phyloP scores from a whole-genome alignment of 2,329 filamentous ascomycete genomes.

The Neonectria punicea region DNA sequence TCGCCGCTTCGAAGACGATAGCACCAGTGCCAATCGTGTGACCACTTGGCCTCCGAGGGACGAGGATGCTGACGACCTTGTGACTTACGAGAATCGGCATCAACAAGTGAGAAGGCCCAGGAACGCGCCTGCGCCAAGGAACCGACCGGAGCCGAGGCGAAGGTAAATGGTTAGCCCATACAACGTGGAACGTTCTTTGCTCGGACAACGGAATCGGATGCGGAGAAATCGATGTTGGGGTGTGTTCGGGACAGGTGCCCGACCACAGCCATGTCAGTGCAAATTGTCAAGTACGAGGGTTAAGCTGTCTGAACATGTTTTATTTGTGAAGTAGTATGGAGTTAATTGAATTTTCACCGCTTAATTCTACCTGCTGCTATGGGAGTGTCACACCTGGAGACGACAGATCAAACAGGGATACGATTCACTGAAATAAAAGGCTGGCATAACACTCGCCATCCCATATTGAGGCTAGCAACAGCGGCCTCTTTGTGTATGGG shows the following conservation, averaged over 20 bases:
- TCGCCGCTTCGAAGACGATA: constrained; percentile 11
- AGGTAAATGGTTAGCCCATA: neutral
- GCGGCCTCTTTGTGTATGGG: no score
- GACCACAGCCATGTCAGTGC: neutral
- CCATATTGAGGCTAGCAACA: no score
- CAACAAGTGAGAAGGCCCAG: constrained; percentile 2
- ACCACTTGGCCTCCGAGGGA: constrained; percentile 24
- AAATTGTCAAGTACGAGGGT: neutral
- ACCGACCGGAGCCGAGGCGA: neutral
- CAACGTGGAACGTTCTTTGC: no score
- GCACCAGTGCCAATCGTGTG: neutral
- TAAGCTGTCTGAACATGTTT: no score
- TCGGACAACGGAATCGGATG: neutral
- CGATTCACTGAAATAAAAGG: no score
- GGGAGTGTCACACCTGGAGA: no score
- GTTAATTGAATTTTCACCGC: no score
- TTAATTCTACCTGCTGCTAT: no score
- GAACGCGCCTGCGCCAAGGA: neutral
- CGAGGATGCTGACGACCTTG: constrained; percentile 12
- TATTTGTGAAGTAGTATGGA: no score
- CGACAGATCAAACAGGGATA: no score
- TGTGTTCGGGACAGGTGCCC: neutral
- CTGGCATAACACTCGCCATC: no score
- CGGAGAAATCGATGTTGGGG: neutral
- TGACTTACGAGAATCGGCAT: constrained; percentile 4